Evolutionary conservation across 306 rosid species (phyloP).

Genomic region (Astragalus glycyphyllos): DNA sequence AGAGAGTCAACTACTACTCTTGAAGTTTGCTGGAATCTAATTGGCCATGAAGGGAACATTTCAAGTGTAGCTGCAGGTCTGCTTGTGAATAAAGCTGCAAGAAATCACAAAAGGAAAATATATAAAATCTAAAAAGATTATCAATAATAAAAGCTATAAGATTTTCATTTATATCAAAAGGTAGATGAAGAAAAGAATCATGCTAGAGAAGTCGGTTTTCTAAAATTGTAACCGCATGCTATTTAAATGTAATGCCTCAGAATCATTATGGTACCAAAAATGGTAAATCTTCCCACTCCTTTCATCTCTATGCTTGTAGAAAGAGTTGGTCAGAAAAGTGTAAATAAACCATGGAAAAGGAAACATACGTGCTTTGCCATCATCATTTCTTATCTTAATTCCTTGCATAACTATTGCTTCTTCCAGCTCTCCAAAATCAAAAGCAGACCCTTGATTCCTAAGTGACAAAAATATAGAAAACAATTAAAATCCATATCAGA

Average conservation of each 20-base stretch:
- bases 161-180: slow-evolving; percentile 39
- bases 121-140: slow-evolving; percentile 47
- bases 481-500: slow-evolving; percentile 17
- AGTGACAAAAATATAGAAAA: not conserved
- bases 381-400: slow-evolving; percentile 74
- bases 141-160: slow-evolving; percentile 45
- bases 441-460: slow-evolving; percentile 76
- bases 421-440: slow-evolving; percentile 94
- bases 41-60: slow-evolving; percentile 99
- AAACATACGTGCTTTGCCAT: slow-evolving; percentile 71
- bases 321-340: slow-evolving; percentile 50
- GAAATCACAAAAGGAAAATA: slow-evolving; percentile 58
- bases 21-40: slow-evolving; percentile 79
- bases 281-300: slow-evolving; percentile 50
- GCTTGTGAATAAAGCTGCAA: slow-evolving; percentile 79
- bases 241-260: slow-evolving; percentile 51
- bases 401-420: slow-evolving; percentile 90
- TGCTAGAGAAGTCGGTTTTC: slow-evolving; percentile 58
- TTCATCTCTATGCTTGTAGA: slow-evolving; percentile 42
- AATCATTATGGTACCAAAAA: slow-evolving; percentile 65
- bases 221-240: slow-evolving; percentile 65
- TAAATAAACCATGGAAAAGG: slow-evolving; percentile 29
- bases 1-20: slow-evolving; percentile 50
- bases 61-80: slow-evolving; percentile 98
- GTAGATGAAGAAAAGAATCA: slow-evolving; percentile 60